phyloP scores from a whole-genome alignment of 371 early-diverging fungal species.

The Mucor plumbeus region DNA sequence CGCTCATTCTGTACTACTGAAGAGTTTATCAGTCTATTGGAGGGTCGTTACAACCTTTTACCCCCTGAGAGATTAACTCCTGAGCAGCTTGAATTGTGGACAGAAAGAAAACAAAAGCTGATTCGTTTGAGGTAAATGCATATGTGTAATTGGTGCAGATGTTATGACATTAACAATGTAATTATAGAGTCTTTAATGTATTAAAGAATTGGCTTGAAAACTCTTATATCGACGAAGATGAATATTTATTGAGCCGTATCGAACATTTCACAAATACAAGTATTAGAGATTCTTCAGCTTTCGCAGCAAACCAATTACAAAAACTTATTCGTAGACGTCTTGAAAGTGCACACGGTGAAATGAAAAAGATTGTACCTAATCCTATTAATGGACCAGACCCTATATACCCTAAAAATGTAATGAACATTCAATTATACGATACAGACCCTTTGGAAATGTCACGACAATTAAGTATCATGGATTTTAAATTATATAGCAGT shows the following conservation, averaged over 20 bases:
- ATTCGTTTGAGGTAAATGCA: conserved; percentile 73
- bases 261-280: conserved; percentile 77
- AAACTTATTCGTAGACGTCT: conserved; percentile 65
- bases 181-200: conserved; percentile 78
- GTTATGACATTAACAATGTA: conserved; percentile 25
- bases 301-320: conserved; percentile 73
- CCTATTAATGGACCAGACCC: conserved; percentile 47
- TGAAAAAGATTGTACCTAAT: conserved; percentile 69
- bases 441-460: conserved; percentile 93
- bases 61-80: conserved; percentile 74
- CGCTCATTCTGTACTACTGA: conserved; percentile 81
- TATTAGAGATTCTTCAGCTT: conserved; percentile 76
- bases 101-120: conserved; percentile 82
- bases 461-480: conserved; percentile 90
- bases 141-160: not conserved
- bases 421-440: conserved; percentile 73
- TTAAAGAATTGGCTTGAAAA: conserved; percentile 91
- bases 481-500: conserved; percentile 78
- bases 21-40: conserved; percentile 73
- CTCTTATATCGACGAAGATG: conserved; percentile 80
- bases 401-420: conserved; percentile 71
- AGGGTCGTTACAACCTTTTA: conserved; percentile 72
- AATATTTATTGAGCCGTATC: conserved; percentile 68
- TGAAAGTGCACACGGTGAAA: conserved; percentile 76
- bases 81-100: conserved; percentile 79